Percentiles rank a stretch among this genome's conserved stretches.
These are phyloP conservation scores for Dryadomyces quercivorus DNA, from an alignment of 2,329 filamentous ascomycete species.

Conservation along the genomic window DNA sequence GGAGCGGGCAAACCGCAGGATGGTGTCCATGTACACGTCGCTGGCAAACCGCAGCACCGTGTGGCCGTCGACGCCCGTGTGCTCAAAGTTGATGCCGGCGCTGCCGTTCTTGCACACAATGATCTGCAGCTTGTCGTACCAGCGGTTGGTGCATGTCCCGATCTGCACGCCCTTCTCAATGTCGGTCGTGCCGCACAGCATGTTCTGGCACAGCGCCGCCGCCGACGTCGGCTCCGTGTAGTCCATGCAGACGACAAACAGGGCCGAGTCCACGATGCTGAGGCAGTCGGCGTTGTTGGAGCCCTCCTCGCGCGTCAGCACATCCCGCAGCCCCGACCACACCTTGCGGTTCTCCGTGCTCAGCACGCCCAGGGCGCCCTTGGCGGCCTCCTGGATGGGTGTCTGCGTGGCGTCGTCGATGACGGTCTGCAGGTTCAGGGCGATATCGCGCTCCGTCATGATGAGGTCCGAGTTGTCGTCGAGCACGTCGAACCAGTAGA, in stretches of 20 bases:
- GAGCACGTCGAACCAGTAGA: conserved; percentile 98
- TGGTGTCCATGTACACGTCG: conserved; percentile 94
- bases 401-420: conserved; percentile 82
- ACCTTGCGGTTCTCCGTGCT: conserved; percentile 94
- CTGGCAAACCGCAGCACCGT: conserved; percentile 94
- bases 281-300: conserved; percentile 95
- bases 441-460: conserved; percentile 91
- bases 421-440: conserved; percentile 83
- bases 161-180: conserved; percentile 91
- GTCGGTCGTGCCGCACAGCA: conserved; percentile 91
- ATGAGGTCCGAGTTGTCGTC: conserved; percentile 91
- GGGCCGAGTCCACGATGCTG: conserved; percentile 85
- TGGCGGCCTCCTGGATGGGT: conserved; percentile 89
- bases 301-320: conserved; percentile 71
- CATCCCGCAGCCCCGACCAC: conserved; percentile 84
- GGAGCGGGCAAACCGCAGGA: conserved; percentile 83
- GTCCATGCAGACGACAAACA: conserved; percentile 88
- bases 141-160: conserved; percentile 93
- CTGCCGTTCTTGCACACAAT: conserved; percentile 99
- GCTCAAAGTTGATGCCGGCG: conserved; percentile 97
- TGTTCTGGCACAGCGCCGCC: conserved; percentile 87
- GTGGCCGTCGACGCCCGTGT: conserved; percentile 94
- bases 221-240: conserved; percentile 75
- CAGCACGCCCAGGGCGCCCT: conserved; percentile 81
- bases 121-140: conserved; percentile 98